Evolutionary conservation across 371 early-diverging fungal species (phyloP).

Genomic region (Batkoa obscura): DNA sequence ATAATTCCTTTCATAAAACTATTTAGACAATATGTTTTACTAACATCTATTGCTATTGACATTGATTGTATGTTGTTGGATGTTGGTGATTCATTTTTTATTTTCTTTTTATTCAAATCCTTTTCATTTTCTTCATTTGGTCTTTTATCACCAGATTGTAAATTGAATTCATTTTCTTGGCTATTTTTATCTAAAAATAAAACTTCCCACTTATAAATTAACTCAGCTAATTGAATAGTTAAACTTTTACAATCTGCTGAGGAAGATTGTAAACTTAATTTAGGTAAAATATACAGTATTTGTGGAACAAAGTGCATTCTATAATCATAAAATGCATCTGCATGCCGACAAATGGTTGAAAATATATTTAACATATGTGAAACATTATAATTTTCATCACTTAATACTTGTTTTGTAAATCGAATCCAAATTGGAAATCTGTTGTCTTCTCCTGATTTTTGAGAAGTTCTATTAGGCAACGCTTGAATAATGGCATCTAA

Average conservation of each 20-base stretch:
- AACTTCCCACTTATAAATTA: constrained; percentile 1
- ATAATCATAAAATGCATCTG: constrained; percentile 70
- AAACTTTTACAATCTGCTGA: neutral
- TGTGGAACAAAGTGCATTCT: constrained; percentile 78
- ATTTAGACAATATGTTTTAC: too few relatives aligned
- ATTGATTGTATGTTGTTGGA: too few relatives aligned
- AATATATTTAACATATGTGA: constrained; percentile 76
- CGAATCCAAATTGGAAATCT: constrained; percentile 75
- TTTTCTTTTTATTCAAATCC: too few relatives aligned
- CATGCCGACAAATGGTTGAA: constrained; percentile 74
- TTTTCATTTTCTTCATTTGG: neutral
- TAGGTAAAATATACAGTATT: constrained; percentile 64
- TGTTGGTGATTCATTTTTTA: too few relatives aligned
- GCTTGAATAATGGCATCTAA: constrained; percentile 82
- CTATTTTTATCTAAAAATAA: neutral
- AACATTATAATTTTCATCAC: constrained; percentile 78
- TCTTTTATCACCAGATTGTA: neutral
- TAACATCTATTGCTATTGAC: too few relatives aligned
- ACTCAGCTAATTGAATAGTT: neutral
- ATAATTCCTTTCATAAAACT: constrained; percentile 34
- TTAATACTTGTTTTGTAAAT: constrained; percentile 65
- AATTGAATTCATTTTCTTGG: neutral
- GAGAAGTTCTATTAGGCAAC: constrained; percentile 49
- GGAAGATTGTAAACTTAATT: constrained; percentile 41
- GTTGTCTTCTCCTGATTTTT: constrained; percentile 14